Percentiles rank a stretch among this genome's conserved stretches.
These are phyloP conservation scores for Capniomyces stellatus DNA, from an alignment of 371 early-diverging fungal genomes.

Conservation along the genomic window DNA sequence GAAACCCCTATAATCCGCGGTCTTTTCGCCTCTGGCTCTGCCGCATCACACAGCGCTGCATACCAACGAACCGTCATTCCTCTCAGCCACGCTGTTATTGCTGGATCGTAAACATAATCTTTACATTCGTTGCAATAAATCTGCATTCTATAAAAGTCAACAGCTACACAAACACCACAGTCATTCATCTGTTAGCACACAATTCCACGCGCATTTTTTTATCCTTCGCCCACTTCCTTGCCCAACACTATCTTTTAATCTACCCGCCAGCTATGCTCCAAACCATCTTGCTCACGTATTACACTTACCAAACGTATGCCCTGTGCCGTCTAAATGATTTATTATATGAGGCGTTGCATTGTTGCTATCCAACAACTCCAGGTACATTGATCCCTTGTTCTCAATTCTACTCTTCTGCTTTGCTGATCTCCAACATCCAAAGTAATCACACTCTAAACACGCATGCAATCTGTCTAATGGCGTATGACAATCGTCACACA, in stretches of 20 bases:
- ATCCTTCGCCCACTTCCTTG: no score
- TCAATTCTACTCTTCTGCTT: background rate
- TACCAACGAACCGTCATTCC: constrained; percentile 41
- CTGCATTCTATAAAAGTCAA: constrained; percentile 41
- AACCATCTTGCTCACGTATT: no score
- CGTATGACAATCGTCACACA: constrained; percentile 42
- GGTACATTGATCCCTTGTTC: background rate
- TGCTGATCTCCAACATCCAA: constrained; percentile 24
- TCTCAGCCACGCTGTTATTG: constrained; percentile 39
- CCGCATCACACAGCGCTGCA: constrained; percentile 26
- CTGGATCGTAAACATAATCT: constrained; percentile 72
- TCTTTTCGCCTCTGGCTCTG: constrained; percentile 27
- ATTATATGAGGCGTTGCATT: constrained; percentile 7
- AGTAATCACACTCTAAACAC: constrained; percentile 44
- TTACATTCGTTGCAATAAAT: constrained; percentile 61
- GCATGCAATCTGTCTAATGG: constrained; percentile 51
- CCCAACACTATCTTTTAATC: no score
- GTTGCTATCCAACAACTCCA: no score
- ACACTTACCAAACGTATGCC: constrained; percentile 11
- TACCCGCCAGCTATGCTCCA: no score
- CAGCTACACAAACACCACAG: constrained; percentile 20
- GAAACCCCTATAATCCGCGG: constrained; percentile 27
- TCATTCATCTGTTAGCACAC: background rate
- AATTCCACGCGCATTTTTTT: background rate
- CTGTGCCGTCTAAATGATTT: constrained; percentile 6